Percentiles rank a stretch among this genome's conserved stretches.
These are phyloP conservation scores for Tylopilus rubrobrunneus DNA, from an alignment of 768 basidiomycete genomes.

Conservation along the genomic window DNA sequence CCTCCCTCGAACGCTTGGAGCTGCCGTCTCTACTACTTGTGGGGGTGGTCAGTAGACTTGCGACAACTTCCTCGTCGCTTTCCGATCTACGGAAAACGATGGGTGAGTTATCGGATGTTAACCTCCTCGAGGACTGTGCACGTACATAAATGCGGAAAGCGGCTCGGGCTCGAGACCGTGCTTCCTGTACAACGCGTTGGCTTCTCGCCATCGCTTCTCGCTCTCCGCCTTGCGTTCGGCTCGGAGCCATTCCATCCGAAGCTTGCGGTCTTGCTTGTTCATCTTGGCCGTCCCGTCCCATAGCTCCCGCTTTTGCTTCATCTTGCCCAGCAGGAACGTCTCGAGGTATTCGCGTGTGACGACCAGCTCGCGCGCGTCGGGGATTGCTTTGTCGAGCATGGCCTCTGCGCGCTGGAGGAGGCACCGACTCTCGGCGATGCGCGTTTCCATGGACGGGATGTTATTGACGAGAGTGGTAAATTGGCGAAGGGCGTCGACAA, in stretches of 20 bases:
- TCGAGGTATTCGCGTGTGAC: constrained; percentile 28
- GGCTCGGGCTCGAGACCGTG: constrained; percentile 14
- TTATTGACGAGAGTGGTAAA: constrained; percentile 22
- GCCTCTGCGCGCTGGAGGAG: constrained; percentile 17
- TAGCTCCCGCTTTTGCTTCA: constrained; percentile 30
- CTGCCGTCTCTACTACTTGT: constrained; percentile 13
- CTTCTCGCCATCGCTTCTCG: constrained; percentile 19
- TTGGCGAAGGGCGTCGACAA: constrained; percentile 28
- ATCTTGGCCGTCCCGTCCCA: constrained; percentile 31
- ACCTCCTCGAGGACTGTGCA: neutral
- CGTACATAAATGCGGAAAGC: constrained; percentile 24
- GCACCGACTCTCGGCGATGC: constrained; percentile 17
- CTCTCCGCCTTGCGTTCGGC: constrained; percentile 16
- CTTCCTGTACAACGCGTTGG: constrained; percentile 10
- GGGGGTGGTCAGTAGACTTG: constrained; percentile 26
- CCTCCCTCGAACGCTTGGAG: constrained; percentile 16
- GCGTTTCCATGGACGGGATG: constrained; percentile 16
- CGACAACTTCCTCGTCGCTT: constrained; percentile 23
- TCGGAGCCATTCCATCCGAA: constrained; percentile 24
- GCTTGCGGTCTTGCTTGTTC: constrained; percentile 20
- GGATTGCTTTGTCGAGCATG: constrained; percentile 12
- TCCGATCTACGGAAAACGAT: constrained; percentile 11
- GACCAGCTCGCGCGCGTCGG: constrained; percentile 18
- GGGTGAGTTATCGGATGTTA: neutral
- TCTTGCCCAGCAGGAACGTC: constrained; percentile 19